Evolutionary conservation across 202 grass and related monocot genomes (phyloP), one percentile per base, ranked within the genome.

Genomic region (Elaeis oleifera): DNA sequence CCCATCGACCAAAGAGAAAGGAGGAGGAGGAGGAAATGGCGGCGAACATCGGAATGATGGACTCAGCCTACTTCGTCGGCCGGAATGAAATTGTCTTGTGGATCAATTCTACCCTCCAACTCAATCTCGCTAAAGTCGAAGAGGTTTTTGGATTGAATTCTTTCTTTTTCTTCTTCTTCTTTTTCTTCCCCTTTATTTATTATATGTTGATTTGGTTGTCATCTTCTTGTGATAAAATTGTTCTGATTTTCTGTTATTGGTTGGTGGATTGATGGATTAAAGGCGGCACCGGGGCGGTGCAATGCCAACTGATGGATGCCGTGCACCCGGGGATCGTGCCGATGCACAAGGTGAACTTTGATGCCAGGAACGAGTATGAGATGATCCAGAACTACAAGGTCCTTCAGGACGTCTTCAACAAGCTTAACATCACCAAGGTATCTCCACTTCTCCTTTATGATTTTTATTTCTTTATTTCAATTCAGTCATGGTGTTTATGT

Each of bases 301-400:
- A 81, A 3, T 99, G 88, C 84, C 94, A 99, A 28, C 65, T 99
- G 28, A 89, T 99, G 88, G 94, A 99, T 51, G 84, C 76, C 31
- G 88, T 80, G 67, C 94, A 99, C 56, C 82, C 85, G 1, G 94
- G 94, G 50, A 66, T 78, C 54, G 94, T 99, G 55, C 82, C 88
- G 18, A 99, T 99, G 88, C 94, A 99, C 75, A 99, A 99, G 76
- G 88, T 99, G 5, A 99, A 99, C 18, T 99, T 86, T 61, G 94
- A 99, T 8, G 94, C 94, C 6, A 99, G 92, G 80, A 99, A 29
- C 3, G 88, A 99, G 61, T 99, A 97, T 18, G 94, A 97, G 1
- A 97, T 99, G 94, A 99, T 99, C 23, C 94, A 97, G 75, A 97
- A 97, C 63, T 97, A 97, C 59, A 99, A 99, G 82, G 94, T 99